A percentile compares a stretch with the other conserved stretches of the same genome.
phyloP scores from a whole-genome alignment of 106 monocot species.

The Dendrobium nobile region DNA sequence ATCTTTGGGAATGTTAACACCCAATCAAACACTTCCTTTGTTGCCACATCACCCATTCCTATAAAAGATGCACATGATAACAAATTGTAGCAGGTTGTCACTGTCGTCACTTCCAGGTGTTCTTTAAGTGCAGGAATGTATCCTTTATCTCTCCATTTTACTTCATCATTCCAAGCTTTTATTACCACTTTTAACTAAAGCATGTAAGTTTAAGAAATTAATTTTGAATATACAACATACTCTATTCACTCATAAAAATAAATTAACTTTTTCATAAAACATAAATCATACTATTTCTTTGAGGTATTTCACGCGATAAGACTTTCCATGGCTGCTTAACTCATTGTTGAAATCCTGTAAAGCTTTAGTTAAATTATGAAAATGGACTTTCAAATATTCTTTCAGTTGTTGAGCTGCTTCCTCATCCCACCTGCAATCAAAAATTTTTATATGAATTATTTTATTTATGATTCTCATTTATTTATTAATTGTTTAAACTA shows the following conservation, averaged over 20 bases:
- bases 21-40: background rate
- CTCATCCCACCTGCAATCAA: constrained; percentile 21
- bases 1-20: background rate
- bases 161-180: too few species aligned
- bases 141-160: too few species aligned
- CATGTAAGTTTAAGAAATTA: too few species aligned
- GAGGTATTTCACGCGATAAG: background rate
- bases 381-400: constrained; percentile 5
- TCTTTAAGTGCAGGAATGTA: too few species aligned
- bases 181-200: too few species aligned
- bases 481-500: background rate
- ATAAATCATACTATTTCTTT: constrained; percentile 9
- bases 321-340: constrained; percentile 3
- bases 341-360: constrained; percentile 11
- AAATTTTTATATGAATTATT: too few species aligned
- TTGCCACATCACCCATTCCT: background rate
- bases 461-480: too few species aligned
- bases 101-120: background rate
- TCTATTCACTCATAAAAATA: too few species aligned
- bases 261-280: background rate
- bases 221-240: too few species aligned
- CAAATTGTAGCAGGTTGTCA: background rate
- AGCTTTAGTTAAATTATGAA: background rate
- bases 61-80: background rate
- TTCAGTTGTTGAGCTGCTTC: background rate